phyloP scores from a whole-genome alignment of 2,329 filamentous ascomycete species.

The Colletotrichum australisinense region DNA sequence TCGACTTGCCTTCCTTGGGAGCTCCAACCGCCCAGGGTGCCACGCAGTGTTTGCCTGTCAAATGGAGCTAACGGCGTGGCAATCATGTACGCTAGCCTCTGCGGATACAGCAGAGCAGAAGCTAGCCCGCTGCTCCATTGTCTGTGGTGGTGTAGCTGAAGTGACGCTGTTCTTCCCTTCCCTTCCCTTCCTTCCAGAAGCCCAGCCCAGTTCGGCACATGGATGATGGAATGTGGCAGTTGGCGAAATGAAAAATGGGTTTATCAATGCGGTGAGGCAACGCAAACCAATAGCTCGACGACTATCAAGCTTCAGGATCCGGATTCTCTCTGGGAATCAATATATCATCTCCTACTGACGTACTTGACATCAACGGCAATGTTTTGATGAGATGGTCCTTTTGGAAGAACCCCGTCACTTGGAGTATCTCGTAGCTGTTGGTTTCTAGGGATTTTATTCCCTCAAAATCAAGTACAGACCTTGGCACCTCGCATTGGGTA shows the following conservation, averaged over 20 bases:
- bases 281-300: background rate
- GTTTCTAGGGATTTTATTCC: background rate
- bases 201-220: background rate
- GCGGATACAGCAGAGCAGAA: background rate
- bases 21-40: slow-evolving; percentile 29
- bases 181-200: background rate
- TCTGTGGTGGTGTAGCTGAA: background rate
- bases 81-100: background rate
- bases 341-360: background rate
- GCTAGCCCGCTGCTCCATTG: background rate
- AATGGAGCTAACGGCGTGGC: slow-evolving; percentile 5
- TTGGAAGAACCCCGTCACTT: background rate
- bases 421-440: background rate
- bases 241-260: slow-evolving; percentile 29
- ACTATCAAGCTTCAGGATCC: background rate
- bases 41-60: slow-evolving; percentile 18
- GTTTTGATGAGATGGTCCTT: background rate
- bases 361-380: background rate
- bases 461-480: background rate
- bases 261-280: slow-evolving; percentile 20
- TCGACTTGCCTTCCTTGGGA: slow-evolving; percentile 20
- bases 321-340: background rate
- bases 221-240: background rate
- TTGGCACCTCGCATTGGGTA: background rate
- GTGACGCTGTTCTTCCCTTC: background rate